A percentile compares a stretch with the other conserved stretches of the same genome.
These are phyloP conservation scores for Penicillium nordicum DNA, from an alignment of 2,329 filamentous ascomycete genomes.

Conservation along the genomic window DNA sequence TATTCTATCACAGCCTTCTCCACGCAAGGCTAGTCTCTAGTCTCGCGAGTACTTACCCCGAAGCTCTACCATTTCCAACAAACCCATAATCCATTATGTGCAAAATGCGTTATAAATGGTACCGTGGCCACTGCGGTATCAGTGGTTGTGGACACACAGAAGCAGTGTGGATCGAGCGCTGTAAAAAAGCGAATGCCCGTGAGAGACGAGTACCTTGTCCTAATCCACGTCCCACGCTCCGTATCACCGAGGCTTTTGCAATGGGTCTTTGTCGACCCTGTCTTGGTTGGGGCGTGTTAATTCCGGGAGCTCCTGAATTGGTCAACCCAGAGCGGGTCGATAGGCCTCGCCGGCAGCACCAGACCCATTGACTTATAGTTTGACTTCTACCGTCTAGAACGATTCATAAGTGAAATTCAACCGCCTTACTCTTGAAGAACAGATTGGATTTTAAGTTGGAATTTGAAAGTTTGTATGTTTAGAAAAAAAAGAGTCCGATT, in stretches of 20 bases:
- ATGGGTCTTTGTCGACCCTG: slow-evolving; percentile 6
- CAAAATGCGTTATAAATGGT: slow-evolving; percentile 7
- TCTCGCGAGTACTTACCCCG: neutral
- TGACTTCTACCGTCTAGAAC: neutral
- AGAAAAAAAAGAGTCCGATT: neutral
- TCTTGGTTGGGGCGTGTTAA: slow-evolving; percentile 1
- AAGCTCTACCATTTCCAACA: neutral
- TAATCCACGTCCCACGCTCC: slow-evolving; percentile 1
- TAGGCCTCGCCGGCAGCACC: neutral
- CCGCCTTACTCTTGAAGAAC: neutral
- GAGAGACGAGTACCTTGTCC: neutral
- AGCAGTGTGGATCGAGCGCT: slow-evolving; percentile 6
- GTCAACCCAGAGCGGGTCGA: neutral
- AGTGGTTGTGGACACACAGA: slow-evolving; percentile 6
- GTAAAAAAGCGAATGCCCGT: neutral
- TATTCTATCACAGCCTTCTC: neutral
- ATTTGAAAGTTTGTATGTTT: neutral
- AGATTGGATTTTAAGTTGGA: neutral
- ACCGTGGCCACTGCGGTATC: slow-evolving; percentile 1
- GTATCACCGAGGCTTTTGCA: neutral
- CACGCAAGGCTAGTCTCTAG: neutral
- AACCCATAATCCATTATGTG: neutral
- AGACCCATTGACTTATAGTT: neutral
- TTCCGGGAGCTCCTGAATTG: neutral
- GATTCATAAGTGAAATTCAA: neutral